Conservation (phyloP, 768 basidiomycete species). For the Mycena crocata region DNA sequence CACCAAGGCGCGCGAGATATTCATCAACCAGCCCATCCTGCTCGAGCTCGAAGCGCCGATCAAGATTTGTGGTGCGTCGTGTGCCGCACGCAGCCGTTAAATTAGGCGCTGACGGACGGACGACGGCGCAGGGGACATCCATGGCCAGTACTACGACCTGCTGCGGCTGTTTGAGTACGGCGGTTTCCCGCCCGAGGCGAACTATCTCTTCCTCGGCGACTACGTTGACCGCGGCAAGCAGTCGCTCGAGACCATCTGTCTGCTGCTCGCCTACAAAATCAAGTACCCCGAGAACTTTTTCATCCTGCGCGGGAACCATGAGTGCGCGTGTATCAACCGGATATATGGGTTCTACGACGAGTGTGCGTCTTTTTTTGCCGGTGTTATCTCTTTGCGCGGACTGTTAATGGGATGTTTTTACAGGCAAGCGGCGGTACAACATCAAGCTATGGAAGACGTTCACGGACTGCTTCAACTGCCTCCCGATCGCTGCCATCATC, state of each 20-base stretch:
- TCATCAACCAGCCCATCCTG: conserved; percentile 98
- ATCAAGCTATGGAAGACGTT: conserved; percentile 99
- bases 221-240: conserved; percentile 99
- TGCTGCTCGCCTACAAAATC: conserved; percentile 99
- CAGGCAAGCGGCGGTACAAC: conserved; percentile 99
- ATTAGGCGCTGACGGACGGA: conserved; percentile 12
- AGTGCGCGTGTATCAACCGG: conserved; percentile 99
- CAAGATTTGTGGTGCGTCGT: conserved; percentile 92
- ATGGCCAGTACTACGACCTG: conserved; percentile 99
- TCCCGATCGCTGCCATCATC: conserved; percentile 99
- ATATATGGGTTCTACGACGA: conserved; percentile 99
- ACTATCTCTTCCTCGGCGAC: conserved; percentile 99
- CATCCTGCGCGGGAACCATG: conserved; percentile 98
- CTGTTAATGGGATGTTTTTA: conserved; percentile 21
- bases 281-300: conserved; percentile 99
- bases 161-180: conserved; percentile 98
- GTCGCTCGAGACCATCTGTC: conserved; percentile 98
- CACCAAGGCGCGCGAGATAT: conserved; percentile 98
- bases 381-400: conserved; percentile 7
- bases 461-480: conserved; percentile 99
- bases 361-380: conserved; percentile 69
- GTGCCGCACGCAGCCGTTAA: not conserved
- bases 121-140: conserved; percentile 85
- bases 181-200: conserved; percentile 99
- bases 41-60: conserved; percentile 99